These are phyloP conservation scores for Cetraspora pellucida DNA, from an alignment of 192 early-diverging fungal genomes.

Conservation along the genomic window DNA sequence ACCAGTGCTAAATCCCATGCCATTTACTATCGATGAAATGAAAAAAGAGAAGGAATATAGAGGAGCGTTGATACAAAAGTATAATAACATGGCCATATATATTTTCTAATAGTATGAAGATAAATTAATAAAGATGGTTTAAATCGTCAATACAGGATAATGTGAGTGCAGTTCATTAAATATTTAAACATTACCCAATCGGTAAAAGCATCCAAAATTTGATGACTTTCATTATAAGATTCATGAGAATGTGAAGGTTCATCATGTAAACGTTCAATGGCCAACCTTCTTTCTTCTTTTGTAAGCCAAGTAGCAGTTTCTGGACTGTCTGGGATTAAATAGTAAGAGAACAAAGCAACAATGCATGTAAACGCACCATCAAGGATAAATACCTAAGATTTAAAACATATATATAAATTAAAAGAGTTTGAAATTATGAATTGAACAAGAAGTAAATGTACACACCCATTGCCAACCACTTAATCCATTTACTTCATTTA, in stretches of 20 bases:
- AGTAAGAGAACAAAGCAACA: constrained; percentile 45
- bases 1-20: constrained; percentile 60
- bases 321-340: constrained; percentile 54
- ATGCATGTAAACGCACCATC: constrained; percentile 56
- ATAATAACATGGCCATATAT: constrained; percentile 57
- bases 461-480: constrained; percentile 56
- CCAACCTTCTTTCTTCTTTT: constrained; percentile 46
- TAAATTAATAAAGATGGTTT: not conserved
- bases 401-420: no score
- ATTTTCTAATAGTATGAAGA: constrained; percentile 34
- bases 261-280: constrained; percentile 42
- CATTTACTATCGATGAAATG: constrained; percentile 69
- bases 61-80: constrained; percentile 63
- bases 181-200: constrained; percentile 46
- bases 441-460: not conserved
- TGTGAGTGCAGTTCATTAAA: no score
- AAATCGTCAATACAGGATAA: no score
- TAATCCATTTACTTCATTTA: constrained; percentile 33
- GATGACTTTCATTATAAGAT: constrained; percentile 51
- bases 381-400: constrained; percentile 56
- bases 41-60: constrained; percentile 68
- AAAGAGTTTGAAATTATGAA: no score
- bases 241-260: constrained; percentile 55
- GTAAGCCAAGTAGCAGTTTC: constrained; percentile 50
- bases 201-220: constrained; percentile 49